Evolutionary conservation across 768 basidiomycete species (phyloP), one percentile per base, ranked within the genome.

Genomic region (Suillus subluteus): DNA sequence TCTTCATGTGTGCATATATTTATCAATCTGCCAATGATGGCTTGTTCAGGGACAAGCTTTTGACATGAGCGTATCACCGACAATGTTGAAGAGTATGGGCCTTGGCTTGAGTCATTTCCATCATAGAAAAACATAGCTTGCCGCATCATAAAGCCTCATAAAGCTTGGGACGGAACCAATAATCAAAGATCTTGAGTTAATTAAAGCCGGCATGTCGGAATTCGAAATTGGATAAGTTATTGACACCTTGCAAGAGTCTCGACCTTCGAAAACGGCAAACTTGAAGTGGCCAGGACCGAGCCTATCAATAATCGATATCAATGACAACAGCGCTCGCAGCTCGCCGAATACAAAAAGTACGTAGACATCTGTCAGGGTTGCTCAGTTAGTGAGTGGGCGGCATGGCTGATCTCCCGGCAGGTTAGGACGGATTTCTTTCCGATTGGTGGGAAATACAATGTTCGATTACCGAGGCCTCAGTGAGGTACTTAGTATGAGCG

Each of bases 61-160:
- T 3, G 32, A 32, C 6, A 35, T 35, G 35, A 35, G 35, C 35
- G 35, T 35, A 35, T 35, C 35, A 6, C 6, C 35, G 32, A 56
- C 37, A 38, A 5, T 15, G 3, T 12, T 30, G 3, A 18, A 44
- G 11, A 48, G 3, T n/a, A n/a, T 11, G 11, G 11, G n/a, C n/a
- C 37, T 37, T 58, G 35, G 7, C 56, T n/a, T 38, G 56, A 38
- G 37, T 58, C n/a, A 56, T 37, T 41, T 30, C 40, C 40, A 41
- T 59, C 23, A 59, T 59, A 11, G 54, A 59, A 43, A 61, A 61
- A 61, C 59, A 61, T 61, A 30, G 59, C 59, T 30, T 61, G 40
- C 40, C 15, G 23, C 55, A 40, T 38, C 7, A 23, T 58, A 37
- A 37, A 37, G 37, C 37, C 37, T 37, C 37, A 23, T 9, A 21